Percentiles rank a stretch among this genome's conserved stretches.
These are phyloP conservation scores for Exobasidium rhododendri DNA, from an alignment of 1,284 basidiomycete genomes.

Conservation along the genomic window DNA sequence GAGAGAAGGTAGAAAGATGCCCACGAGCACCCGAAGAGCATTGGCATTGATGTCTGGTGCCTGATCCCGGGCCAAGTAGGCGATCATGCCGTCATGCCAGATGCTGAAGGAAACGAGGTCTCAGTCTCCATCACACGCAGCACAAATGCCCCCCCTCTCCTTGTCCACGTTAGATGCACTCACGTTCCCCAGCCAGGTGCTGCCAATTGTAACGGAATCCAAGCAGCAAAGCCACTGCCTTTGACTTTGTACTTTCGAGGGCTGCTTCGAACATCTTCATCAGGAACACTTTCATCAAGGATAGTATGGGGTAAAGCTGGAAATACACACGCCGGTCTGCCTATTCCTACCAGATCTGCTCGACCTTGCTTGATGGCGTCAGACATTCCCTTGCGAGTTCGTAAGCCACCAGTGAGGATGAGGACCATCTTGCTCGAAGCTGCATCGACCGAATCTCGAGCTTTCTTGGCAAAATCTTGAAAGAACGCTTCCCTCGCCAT, in stretches of 20 bases:
- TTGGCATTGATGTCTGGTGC: conserved; percentile 5
- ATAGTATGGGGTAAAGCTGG: conserved; percentile 63
- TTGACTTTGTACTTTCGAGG: conserved; percentile 39
- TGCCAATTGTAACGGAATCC: conserved; percentile 46
- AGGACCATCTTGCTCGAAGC: conserved; percentile 47
- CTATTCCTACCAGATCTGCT: conserved; percentile 70
- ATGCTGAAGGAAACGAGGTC: conserved; percentile 12
- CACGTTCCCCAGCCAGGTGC: conserved; percentile 50
- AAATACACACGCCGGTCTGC: conserved; percentile 65
- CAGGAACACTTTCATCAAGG: conserved; percentile 26
- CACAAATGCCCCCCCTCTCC: no score
- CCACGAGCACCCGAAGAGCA: background rate
- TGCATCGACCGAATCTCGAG: conserved; percentile 54
- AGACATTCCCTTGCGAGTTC: conserved; percentile 64
- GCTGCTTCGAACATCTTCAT: conserved; percentile 25
- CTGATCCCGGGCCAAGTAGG: conserved; percentile 15
- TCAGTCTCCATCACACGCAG: no score
- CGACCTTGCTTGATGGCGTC: conserved; percentile 56
- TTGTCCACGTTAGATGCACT: conserved; percentile 11
- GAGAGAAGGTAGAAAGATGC: conserved; percentile 8
- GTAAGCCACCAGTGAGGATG: conserved; percentile 76
- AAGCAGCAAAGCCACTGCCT: conserved; percentile 33
- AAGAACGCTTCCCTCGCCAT: conserved; percentile 60
- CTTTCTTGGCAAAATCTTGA: conserved; percentile 55
- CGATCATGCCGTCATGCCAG: conserved; percentile 18